phyloP scores from a whole-genome alignment of 2,329 filamentous ascomycete genomes.

The Aspergillus viridinutans region DNA sequence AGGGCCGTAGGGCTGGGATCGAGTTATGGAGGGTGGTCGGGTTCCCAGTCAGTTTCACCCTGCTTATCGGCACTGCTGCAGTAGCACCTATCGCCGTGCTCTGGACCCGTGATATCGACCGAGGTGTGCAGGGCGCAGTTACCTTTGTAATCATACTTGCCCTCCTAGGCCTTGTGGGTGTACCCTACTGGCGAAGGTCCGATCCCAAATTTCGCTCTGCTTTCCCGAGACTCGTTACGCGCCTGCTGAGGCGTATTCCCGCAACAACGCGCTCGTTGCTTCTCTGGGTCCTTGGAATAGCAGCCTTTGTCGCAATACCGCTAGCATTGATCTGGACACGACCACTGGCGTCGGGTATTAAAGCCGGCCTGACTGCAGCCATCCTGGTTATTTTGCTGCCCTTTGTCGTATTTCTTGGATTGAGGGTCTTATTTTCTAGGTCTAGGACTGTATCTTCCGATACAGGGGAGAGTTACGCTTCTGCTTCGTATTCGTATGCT shows the following conservation, averaged over 20 bases:
- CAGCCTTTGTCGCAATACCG: not conserved
- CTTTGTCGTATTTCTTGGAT: too few species aligned
- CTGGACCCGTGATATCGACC: not conserved
- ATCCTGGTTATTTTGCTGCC: not conserved
- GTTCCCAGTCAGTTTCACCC: not conserved
- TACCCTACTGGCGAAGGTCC: not conserved
- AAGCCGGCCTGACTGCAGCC: not conserved
- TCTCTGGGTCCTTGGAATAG: not conserved
- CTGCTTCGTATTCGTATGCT: too few species aligned
- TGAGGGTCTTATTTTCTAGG: too few species aligned
- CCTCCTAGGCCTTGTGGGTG: not conserved
- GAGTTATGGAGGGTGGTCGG: not conserved
- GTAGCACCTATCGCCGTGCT: not conserved
- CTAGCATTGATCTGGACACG: not conserved
- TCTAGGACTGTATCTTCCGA: too few species aligned
- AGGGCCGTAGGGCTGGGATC: not conserved
- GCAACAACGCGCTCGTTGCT: not conserved
- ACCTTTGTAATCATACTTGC: not conserved
- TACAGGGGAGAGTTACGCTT: too few species aligned
- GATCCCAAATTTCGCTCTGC: not conserved
- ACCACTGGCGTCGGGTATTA: not conserved
- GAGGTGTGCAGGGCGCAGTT: not conserved
- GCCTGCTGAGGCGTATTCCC: not conserved
- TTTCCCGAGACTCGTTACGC: not conserved
- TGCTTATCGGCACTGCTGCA: not conserved